Base-by-base conservation (phyloP, 192 early-diverging fungal species). In the Mycoemilia scoparia region DNA sequence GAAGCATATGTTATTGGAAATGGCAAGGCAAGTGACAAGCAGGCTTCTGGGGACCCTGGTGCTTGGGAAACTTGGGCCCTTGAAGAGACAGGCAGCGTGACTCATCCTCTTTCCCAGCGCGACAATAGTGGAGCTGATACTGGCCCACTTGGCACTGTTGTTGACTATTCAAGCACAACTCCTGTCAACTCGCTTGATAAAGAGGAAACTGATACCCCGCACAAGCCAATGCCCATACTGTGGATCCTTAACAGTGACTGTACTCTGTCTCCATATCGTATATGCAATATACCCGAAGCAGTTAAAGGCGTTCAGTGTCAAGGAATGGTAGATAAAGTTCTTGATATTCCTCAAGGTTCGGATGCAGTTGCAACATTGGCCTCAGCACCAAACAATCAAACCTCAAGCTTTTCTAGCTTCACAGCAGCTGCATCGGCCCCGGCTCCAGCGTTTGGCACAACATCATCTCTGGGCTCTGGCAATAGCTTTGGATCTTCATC, bases 221-320 rank as follows among this genome's bases (percentile, higher is more conserved):
- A n/a, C n/a, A n/a, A n/a, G n/a, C 69, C 86, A 7, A 69, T 67
- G 7, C 86, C 86, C 1, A 66, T 84, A 9, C 19, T 87, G 14
- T 79, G 71, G 44, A 65, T 73, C 7, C 64, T 78, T n/a, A 82
- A 67, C 38, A 70, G 70, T 13, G 66, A 69, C 24, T 80, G 66
- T 0, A 45, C 59, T 8, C 43, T 86, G 14, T 29, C 72, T 8
- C 80, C 71, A 2, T 90, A 74, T 47, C 63, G 72, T 34, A 49
- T 76, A 14, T 49, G 77, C 38, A 75, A 82, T 40, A 41, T 46
- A 3, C 49, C 54, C 19, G 58, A 73, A 27, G 68, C 66, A 31
- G 51, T 49, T 14, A 26, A 29, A 5, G 57, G 52, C 7, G 39
- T 45, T 6, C 20, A 29, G 5, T 74, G 60, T 46, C 32, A 53